These are phyloP conservation scores for Hypoxylon sp. DNA, from an alignment of 2,329 filamentous ascomycete genomes.

Conservation along the genomic window DNA sequence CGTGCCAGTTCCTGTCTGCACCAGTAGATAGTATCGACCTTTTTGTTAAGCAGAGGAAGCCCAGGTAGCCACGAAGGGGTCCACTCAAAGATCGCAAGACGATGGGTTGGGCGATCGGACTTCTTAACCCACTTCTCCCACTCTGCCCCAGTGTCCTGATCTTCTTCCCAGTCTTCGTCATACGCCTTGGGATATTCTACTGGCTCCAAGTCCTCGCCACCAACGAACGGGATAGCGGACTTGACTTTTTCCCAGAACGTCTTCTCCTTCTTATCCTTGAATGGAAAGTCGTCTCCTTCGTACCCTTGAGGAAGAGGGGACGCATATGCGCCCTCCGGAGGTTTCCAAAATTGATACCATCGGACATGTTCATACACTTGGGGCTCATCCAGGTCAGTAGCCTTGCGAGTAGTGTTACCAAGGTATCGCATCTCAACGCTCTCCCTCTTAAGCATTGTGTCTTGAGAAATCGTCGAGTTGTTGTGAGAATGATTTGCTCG, in stretches of 20 bases:
- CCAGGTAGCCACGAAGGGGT: conserved; percentile 77
- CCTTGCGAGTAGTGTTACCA: conserved; percentile 66
- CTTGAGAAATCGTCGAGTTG: conserved; percentile 55
- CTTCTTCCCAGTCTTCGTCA: conserved; percentile 67
- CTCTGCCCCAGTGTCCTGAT: conserved; percentile 71
- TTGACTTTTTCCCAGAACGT: conserved; percentile 65
- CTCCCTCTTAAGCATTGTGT: conserved; percentile 53
- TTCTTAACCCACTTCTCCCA: conserved; percentile 88
- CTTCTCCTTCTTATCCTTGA: conserved; percentile 60
- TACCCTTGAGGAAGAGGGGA: conserved; percentile 70
- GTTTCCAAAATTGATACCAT: conserved; percentile 75
- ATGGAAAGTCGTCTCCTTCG: conserved; percentile 59
- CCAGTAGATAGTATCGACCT: conserved; percentile 95
- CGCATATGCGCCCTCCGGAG: conserved; percentile 69
- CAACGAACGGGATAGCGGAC: conserved; percentile 61
- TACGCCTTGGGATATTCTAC: conserved; percentile 72
- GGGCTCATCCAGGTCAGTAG: conserved; percentile 62
- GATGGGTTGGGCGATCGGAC: conserved; percentile 87
- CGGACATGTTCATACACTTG: conserved; percentile 58
- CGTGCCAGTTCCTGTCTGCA: conserved; percentile 87
- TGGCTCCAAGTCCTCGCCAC: conserved; percentile 56
- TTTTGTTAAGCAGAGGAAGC: conserved; percentile 83
- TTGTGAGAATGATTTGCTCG: conserved; percentile 52
- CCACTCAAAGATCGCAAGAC: conserved; percentile 71
- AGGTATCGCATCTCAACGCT: conserved; percentile 50